Percentiles rank a stretch among this genome's conserved stretches.
These are phyloP conservation scores for Calamus simplicifolius DNA, from an alignment of 176 grass and related monocot genomes.

Conservation along the genomic window DNA sequence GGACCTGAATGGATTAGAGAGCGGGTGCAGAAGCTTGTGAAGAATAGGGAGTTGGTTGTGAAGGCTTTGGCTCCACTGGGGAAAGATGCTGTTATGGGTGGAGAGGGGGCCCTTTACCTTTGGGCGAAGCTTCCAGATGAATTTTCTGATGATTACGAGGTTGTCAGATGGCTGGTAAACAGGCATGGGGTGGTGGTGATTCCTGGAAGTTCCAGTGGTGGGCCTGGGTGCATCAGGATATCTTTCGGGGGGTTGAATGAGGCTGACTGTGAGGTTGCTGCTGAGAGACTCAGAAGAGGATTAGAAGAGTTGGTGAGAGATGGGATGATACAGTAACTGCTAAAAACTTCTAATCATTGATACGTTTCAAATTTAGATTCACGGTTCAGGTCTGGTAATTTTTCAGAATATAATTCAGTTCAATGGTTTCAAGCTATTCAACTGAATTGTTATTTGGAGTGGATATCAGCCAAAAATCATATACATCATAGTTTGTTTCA, in stretches of 20 bases:
- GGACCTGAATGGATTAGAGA: conserved; percentile 77
- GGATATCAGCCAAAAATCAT: too few relatives aligned
- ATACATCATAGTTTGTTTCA: too few relatives aligned
- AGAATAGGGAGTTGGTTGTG: conserved; percentile 54
- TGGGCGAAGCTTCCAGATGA: conserved; percentile 87
- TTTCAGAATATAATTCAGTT: too few relatives aligned
- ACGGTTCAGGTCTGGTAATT: too few relatives aligned
- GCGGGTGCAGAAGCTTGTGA: conserved; percentile 58
- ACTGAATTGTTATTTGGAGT: too few relatives aligned
- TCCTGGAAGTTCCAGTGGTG: conserved; percentile 66
- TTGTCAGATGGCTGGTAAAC: conserved; percentile 77
- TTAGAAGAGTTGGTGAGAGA: conserved; percentile 72
- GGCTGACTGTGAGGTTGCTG: conserved; percentile 56
- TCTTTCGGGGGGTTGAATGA: conserved; percentile 85
- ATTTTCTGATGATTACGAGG: conserved; percentile 60
- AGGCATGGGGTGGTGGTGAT: conserved; percentile 71
- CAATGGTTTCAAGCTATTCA: too few relatives aligned
- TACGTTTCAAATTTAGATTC: conserved; percentile 1
- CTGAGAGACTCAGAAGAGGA: conserved; percentile 40
- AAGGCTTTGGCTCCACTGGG: conserved; percentile 74
- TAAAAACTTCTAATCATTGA: neutral
- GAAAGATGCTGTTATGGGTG: conserved; percentile 56
- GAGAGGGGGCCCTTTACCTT: conserved; percentile 88
- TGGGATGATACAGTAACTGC: conserved; percentile 56
- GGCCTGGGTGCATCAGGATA: conserved; percentile 50